Base-by-base conservation (phyloP, 345 rosid genomes). In the Brassica juncea region DNA sequence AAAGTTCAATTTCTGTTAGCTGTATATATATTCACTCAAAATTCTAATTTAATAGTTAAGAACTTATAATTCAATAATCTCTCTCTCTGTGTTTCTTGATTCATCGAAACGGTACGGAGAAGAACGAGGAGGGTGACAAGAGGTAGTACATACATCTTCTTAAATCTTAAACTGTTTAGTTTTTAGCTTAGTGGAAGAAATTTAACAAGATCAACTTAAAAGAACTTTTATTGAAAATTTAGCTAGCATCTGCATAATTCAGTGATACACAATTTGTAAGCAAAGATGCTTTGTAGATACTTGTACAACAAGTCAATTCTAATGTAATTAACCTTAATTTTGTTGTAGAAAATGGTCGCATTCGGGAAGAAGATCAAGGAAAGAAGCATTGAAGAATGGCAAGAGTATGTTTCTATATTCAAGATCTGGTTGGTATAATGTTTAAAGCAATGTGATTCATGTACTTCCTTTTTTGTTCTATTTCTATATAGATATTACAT, bases 311-410 rank as follows among this genome's bases (percentile, higher is more conserved):
- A 31, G 72, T 57, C 8, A 54, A 63, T 10, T 57, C 54, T 30
- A 42, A 77, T 77, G 55, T 9, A 69, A 14, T 3, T 31, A 8
- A 6, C 35, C 30, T 15, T 49, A 59, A 58, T 31, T 60, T 79
- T 44, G 8, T 79, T 10, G 47, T 9, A 32, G 85, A 62, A 84
- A 69, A 81, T 81, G 83, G 83, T 81, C 2, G 80, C 57, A 0
- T 81, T 81, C 66, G 83, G 83, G 19, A 81, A 81, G 65, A 76
- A 57, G 16, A 63, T 81, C 63, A 81, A 81, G 55, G 83, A 81
- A 47, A 59, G 83, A 0, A 69, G 77, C 49, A 75, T 81, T 82
- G 74, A 86, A 81, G 98, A 90, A 91, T 93, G 98, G 98, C 85
- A 87, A 85, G 87, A 88, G 98, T 93, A 90, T 78, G 87, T 57